Base-by-base conservation (phyloP, 805 yeast genomes). In the Cyberlindnera japonica region DNA sequence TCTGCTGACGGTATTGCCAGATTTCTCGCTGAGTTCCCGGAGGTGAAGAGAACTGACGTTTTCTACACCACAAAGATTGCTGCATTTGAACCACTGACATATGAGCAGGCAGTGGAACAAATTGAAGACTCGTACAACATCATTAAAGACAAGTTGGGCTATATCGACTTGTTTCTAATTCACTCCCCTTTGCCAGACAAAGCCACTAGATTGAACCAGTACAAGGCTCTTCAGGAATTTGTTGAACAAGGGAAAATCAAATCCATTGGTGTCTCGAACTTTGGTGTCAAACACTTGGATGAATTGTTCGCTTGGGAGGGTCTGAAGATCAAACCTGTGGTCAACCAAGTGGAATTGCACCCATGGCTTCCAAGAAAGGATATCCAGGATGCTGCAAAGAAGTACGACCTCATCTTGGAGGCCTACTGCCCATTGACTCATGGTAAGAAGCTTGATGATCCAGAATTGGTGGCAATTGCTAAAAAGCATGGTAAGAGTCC, bases 311-410 rank as follows among this genome's bases (percentile, higher is more conserved):
- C 58, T 3, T 77, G 83, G 81, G 68, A 69, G 4, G 75, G 67
- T 5, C 54, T 75, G 46, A 72, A 62, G 44, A 54, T 72, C 45
- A 68, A 69, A 46, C 88, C 95, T 0, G 83, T 78, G 2, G 79
- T 83, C 34, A 80, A 86, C 58, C 95, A 86, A 58, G 74, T 86
- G 54, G 95, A 86, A 59, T 72, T 86, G 38, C 84, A 87, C 45
- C 95, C 49, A 25, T 34, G 37, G 58, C 35, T 54, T 29, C 57
- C 56, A 38, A 45, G 58, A 42, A 49, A 43, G 35, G 58, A 54
- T 16, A 31, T 54, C 23, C 54, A 52, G 39, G 47, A 22, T 6
- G 41, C 41, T 28, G 56, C 45, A 23, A 46, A 50, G 48, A 52
- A 49, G 33, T 31, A 52, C 32, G 53, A 32, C 20, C 28, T 37